phyloP scores from a whole-genome alignment of 352 stramenopile genomes.

The Globisporangium mamillatum region DNA sequence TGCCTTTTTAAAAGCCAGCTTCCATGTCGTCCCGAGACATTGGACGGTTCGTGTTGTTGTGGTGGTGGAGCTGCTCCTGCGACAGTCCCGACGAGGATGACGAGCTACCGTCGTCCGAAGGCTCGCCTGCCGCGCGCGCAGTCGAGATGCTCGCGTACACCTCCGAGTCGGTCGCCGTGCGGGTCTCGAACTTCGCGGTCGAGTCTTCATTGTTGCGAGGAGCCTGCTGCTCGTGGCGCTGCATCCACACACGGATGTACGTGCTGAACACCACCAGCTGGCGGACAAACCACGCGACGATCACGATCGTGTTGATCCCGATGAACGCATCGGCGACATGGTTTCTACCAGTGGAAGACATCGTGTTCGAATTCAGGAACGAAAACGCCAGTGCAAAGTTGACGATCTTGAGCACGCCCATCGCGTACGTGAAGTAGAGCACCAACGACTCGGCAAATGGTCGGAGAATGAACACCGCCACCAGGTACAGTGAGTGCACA shows the following conservation, averaged over 20 bases:
- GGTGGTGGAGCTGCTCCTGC: slow-evolving; percentile 10
- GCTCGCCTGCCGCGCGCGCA: slow-evolving; percentile 18
- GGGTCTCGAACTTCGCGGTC: slow-evolving; percentile 32
- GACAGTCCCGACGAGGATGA: slow-evolving; percentile 18
- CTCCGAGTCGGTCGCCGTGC: slow-evolving; percentile 38
- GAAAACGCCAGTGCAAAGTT: slow-evolving; percentile 60
- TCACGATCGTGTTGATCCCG: slow-evolving; percentile 58
- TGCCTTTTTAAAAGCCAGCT: slow-evolving; percentile 16
- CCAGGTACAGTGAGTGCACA: slow-evolving; percentile 50
- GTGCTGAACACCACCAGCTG: slow-evolving; percentile 57
- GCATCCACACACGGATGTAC: slow-evolving; percentile 55
- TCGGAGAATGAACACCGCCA: slow-evolving; percentile 41
- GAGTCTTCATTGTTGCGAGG: slow-evolving; percentile 21
- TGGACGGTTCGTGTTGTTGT: slow-evolving; percentile 17
- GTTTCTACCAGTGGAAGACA: slow-evolving; percentile 35
- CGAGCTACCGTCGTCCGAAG: slow-evolving; percentile 7
- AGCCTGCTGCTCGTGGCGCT: slow-evolving; percentile 34
- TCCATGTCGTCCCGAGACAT: slow-evolving; percentile 21
- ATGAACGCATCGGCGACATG: slow-evolving; percentile 54
- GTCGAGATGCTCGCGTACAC: slow-evolving; percentile 41
- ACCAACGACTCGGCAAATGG: slow-evolving; percentile 39
- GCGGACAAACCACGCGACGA: slow-evolving; percentile 55
- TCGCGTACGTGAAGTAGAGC: slow-evolving; percentile 43
- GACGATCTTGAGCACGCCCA: slow-evolving; percentile 51
- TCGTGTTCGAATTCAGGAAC: slow-evolving; percentile 49